phyloP scores from a whole-genome alignment of 2,329 filamentous ascomycete genomes.

The Curvularia sp. region DNA sequence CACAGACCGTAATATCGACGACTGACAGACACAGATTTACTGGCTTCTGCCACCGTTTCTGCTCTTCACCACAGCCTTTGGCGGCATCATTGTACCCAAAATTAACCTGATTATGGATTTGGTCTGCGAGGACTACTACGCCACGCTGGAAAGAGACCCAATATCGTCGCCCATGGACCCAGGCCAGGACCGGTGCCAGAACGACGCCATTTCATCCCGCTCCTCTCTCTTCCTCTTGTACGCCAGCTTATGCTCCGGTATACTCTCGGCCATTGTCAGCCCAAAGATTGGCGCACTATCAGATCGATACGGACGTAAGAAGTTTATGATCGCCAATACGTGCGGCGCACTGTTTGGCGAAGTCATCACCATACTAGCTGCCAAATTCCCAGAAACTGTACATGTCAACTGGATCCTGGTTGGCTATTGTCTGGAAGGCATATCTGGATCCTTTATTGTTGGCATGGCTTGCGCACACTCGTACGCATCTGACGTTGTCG shows the following conservation, averaged over 20 bases:
- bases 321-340: constrained; percentile 75
- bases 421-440: constrained; percentile 78
- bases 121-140: constrained; percentile 83
- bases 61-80: constrained; percentile 84
- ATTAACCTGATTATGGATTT: constrained; percentile 85
- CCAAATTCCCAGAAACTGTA: constrained; percentile 73
- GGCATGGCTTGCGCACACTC: constrained; percentile 81
- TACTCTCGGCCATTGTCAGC: constrained; percentile 79
- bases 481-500: constrained; percentile 88
- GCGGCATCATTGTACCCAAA: constrained; percentile 83
- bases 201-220: constrained; percentile 76
- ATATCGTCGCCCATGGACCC: constrained; percentile 48
- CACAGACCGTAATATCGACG: neutral
- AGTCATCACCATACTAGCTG: constrained; percentile 78
- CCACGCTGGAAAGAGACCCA: constrained; percentile 58
- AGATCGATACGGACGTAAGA: constrained; percentile 83
- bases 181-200: constrained; percentile 72
- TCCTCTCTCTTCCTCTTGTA: constrained; percentile 82
- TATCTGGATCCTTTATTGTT: constrained; percentile 87
- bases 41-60: constrained; percentile 85
- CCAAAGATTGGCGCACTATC: constrained; percentile 86
- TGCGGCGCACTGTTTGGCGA: constrained; percentile 78
- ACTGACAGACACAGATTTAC: constrained; percentile 63
- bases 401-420: constrained; percentile 81
- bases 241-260: constrained; percentile 75